Base-by-base conservation (phyloP, 495 filamentous ascomycete genomes). In the Cercophora samala region DNA sequence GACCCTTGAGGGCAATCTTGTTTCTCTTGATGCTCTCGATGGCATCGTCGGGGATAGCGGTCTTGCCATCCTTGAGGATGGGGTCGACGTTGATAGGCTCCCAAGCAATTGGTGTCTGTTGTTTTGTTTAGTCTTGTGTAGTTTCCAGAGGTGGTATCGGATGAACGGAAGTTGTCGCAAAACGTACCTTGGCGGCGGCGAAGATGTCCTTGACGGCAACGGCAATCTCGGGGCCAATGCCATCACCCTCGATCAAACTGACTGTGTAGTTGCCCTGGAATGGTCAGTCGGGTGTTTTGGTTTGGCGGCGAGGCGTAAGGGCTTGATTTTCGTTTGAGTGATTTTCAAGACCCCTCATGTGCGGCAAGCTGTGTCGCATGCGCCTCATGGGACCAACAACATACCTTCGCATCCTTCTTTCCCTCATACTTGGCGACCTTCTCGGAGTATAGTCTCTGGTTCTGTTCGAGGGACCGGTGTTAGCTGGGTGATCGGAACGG, bases 141-240 rank as follows among this genome's bases (percentile, higher is more conserved):
- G 17, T 29, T 15, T n/a, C 19, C 55, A 46, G 8, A 9, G 64
- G 66, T 60, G 69, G 70, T 71, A 52, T 37, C 66, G 58, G 69
- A 62, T 67, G 68, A 75, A 66, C 59, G 60, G 68, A 66, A 68
- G 19, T 21, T 42, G 60, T 37, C 60, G 60, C 60, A 46, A 29
- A 15, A 59, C 65, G n/a, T 86, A 96, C 93, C 81, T 93, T 91
- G 68, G 96, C 95, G 72, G 96, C 96, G 69, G 89, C 84, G 82
- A 96, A 99, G 79, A 99, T 98, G 77, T 97, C 91, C 85, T 97
- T 97, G 68, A 99, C 92, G 26, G 93, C 93, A 80, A 96, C 91
- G 69, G 95, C 89, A 75, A 99, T 98, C 81, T 99, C 93, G 64
- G 94, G 94, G 66, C 95, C 95, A 76, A 99, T 99, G 78, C 95